Evolutionary conservation across 1,284 basidiomycete species (phyloP).

Genomic region (Pyrrhoderma lamaoense): DNA sequence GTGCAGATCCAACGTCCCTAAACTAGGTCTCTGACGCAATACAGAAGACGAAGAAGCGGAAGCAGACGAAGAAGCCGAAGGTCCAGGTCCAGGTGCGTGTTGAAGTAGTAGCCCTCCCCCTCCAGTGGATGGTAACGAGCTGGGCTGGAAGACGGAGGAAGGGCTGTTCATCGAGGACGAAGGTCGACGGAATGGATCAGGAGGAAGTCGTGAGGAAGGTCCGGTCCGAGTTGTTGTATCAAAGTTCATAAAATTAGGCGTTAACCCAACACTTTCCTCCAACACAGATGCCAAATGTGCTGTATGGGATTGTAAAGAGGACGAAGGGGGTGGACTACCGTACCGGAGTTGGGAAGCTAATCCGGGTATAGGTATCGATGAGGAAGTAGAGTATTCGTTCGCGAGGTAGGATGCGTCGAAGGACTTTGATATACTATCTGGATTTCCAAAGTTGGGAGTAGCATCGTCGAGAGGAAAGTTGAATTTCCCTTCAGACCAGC

Average conservation of each 20-base stretch:
- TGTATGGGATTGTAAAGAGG: slow-evolving; percentile 33
- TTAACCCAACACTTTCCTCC: slow-evolving; percentile 34
- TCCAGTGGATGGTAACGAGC: slow-evolving; percentile 60
- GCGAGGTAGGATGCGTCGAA: slow-evolving; percentile 15
- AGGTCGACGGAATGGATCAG: slow-evolving; percentile 33
- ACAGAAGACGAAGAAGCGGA: slow-evolving; percentile 15
- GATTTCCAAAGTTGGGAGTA: neutral
- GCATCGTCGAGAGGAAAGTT: slow-evolving; percentile 30
- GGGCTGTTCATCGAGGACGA: slow-evolving; percentile 44
- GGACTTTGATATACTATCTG: slow-evolving; percentile 14
- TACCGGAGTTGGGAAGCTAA: slow-evolving; percentile 42
- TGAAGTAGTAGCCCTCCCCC: too few relatives aligned
- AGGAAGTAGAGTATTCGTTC: slow-evolving; percentile 17
- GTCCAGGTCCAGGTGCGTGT: slow-evolving; percentile 29
- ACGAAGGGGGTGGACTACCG: slow-evolving; percentile 39
- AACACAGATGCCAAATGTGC: slow-evolving; percentile 42
- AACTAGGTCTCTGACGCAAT: slow-evolving; percentile 35
- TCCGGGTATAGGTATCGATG: slow-evolving; percentile 35
- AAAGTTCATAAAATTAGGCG: neutral
- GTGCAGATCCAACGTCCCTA: slow-evolving; percentile 35
- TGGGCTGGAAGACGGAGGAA: slow-evolving; percentile 46
- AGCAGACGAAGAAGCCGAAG: too few relatives aligned
- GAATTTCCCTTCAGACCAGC: slow-evolving; percentile 37
- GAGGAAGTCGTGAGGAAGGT: slow-evolving; percentile 28
- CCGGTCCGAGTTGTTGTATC: neutral